Base-by-base conservation (phyloP, 345 rosid species). In the Boechera divaricarpa region DNA sequence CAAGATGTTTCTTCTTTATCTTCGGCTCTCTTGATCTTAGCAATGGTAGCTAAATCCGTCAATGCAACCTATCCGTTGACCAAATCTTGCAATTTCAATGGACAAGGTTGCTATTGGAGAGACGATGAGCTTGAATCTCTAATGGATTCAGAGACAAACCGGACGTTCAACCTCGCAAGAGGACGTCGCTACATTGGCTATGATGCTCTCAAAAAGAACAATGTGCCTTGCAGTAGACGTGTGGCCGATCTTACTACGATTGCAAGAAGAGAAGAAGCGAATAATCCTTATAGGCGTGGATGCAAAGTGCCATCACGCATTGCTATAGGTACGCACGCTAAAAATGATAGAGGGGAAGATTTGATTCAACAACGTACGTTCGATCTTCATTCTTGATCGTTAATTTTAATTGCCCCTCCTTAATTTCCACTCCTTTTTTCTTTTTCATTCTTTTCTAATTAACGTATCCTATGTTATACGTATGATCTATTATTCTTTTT, bases 211-310 rank as follows among this genome's bases (percentile, higher is more conserved):
- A 73, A 56, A 41, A 64, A 55, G 70, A 64, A 83, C 75, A 49
- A 62, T 11, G 77, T 82, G 4, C 92, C 92, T 7, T 86, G 90
- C 75, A 80, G 21, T 38, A 69, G 77, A 35, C 81, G 84, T 15
- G 90, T 15, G 90, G 92, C n/a, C 49, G 63, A 3, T 88, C 90
- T 41, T 86, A 85, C 79, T 88, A 88, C 54, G 84, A 83, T 58
- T 88, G 92, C 70, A 72, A 67, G 5, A 38, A 28, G 53, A 60
- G 73, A 58, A 71, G 12, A 36, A 69, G 38, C n/a, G 73, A 84
- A 70, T 21, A 88, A 88, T 65, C 90, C 87, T 28, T 88, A 84
- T 33, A 81, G 52, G 6, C 86, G 89, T 68, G 89, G 89, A 16
- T 87, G 91, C 85, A 80, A n/a, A n/a, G 84, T 57, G 72, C 42